Evolutionary conservation across 139 green algal species (phyloP), one percentile per base, ranked within the genome.

Genomic region (Coelastrella sp.): DNA sequence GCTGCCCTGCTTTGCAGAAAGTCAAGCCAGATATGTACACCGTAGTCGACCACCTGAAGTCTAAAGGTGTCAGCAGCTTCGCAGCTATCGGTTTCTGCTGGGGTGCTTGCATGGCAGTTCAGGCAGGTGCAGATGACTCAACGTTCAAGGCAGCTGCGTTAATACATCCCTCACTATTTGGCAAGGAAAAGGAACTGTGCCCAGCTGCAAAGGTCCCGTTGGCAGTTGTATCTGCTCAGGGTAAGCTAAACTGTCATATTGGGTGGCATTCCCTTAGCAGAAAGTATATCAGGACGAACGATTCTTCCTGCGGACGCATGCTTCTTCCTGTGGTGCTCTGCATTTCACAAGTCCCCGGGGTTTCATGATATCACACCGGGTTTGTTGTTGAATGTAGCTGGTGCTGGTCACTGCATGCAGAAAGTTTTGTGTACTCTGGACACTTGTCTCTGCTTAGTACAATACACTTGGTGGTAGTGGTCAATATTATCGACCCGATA

Each of bases 61-160:
- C 66, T 4, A 77, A 66, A 5, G 71, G 84, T 5, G 58, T 89
- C 8, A 89, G 54, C 54, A 82, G 19, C 6, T 82, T 89, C 82
- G 84, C n/a, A 54, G 60, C n/a, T 16, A 5, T 82, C 7, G 84
- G 84, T 17, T 89, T 56, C 16, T 89, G 84, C 71, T 89, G 84
- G 84, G 84, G 84, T 14, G 71, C 71, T 3, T 10, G 20, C 16
- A 89, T 89, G 84, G 54, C 84, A 60, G 60, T 89, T 2, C 84
- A 81, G 76, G 76, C 76, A 32, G 76, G 13, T 17, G 3, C 47
- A 65, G 76, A 83, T 8, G 6, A n/a, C 7, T 6, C 76, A 23
- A 5, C 7, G 22, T 83, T 83, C 76, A 64, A 64, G 47, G 76
- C 54, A n/a, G 54, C 76, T 32, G 76, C 76, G 13, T 22, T 83